Conservation (phyloP, 768 basidiomycete genomes). For the Lactarius pseudohatsudake region DNA sequence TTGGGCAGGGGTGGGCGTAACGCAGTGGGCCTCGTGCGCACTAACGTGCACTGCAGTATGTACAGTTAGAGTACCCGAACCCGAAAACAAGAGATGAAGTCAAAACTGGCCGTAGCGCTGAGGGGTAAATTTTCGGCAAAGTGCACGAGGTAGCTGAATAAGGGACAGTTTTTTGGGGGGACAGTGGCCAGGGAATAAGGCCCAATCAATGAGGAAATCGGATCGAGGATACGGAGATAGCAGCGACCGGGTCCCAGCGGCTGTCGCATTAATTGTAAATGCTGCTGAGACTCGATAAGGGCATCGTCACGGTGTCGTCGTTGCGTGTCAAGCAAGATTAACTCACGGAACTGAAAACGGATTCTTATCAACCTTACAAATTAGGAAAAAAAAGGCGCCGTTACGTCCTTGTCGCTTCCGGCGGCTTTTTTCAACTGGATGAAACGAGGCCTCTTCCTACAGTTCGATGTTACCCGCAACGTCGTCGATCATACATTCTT, state of each 20-base stretch:
- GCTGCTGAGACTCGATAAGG: neutral
- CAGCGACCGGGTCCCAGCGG: conserved; percentile 8
- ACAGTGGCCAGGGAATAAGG: neutral
- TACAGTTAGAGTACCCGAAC: neutral
- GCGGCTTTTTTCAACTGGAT: neutral
- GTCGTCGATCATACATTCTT: neutral
- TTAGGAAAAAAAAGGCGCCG: neutral
- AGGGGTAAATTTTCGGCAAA: neutral
- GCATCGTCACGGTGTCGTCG: neutral
- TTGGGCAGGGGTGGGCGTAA: neutral
- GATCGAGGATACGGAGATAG: conserved; percentile 8
- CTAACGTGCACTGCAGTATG: neutral
- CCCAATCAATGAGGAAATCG: neutral
- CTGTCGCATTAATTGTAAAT: conserved; percentile 6
- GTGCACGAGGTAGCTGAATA: neutral
- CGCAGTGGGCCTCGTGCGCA: conserved; percentile 1
- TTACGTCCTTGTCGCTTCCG: neutral
- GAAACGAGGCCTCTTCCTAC: neutral
- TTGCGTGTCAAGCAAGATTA: conserved; percentile 1
- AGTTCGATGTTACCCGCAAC: neutral
- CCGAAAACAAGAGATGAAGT: neutral
- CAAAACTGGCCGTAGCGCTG: neutral
- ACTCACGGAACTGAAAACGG: neutral
- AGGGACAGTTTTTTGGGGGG: neutral
- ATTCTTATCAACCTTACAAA: neutral